Evolutionary conservation across 2,329 filamentous ascomycete genomes (phyloP).

Genomic region (Pseudogymnoascus sp.): DNA sequence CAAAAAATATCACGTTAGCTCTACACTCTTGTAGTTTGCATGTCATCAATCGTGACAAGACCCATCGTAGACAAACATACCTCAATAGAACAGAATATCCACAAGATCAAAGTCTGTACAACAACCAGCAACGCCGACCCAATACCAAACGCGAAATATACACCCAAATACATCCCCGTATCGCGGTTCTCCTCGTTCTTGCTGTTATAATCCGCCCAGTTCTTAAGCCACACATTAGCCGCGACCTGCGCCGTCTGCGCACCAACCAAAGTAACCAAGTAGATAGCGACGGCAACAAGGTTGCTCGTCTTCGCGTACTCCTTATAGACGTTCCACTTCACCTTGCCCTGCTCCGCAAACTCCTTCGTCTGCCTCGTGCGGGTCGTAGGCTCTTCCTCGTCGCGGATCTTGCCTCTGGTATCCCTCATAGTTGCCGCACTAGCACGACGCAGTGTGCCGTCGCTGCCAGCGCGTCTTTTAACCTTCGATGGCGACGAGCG

Average conservation of each 20-base stretch:
- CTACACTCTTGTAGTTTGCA: constrained; percentile 3
- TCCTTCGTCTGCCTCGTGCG: constrained; percentile 86
- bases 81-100: constrained; percentile 99
- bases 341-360: constrained; percentile 86
- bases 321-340: constrained; percentile 91
- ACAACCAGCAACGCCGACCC: constrained; percentile 81
- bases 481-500: constrained; percentile 39
- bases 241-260: constrained; percentile 78
- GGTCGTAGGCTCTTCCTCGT: constrained; percentile 66
- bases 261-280: constrained; percentile 67
- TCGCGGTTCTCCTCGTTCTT: constrained; percentile 60
- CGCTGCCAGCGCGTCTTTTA: constrained; percentile 61
- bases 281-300: constrained; percentile 72
- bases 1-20: constrained; percentile 15
- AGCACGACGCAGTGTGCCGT: constrained; percentile 75
- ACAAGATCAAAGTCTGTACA: constrained; percentile 85
- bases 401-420: constrained; percentile 72
- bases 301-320: constrained; percentile 97
- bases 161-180: constrained; percentile 83
- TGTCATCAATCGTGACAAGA: constrained; percentile 20
- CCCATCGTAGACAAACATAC: constrained; percentile 37
- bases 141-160: constrained; percentile 93
- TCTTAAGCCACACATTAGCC: constrained; percentile 87
- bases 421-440: constrained; percentile 87
- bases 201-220: constrained; percentile 80